phyloP scores from a whole-genome alignment of 345 rosid species.

The Orychophragmus violaceus region DNA sequence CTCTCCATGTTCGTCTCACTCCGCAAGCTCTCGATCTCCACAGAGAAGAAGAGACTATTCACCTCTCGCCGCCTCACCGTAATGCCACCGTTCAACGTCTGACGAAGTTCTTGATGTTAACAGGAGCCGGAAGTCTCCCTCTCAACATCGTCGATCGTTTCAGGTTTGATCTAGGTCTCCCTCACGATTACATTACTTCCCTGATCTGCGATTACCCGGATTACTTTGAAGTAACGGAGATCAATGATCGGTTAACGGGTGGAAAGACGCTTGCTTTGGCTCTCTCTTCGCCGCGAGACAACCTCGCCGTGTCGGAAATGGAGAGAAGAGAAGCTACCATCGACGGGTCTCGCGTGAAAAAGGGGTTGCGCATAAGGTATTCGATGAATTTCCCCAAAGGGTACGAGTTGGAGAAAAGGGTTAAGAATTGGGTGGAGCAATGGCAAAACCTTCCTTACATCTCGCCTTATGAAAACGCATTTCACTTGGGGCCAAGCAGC shows the following conservation, averaged over 20 bases:
- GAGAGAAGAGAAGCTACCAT: constrained; percentile 39
- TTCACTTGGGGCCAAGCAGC: constrained; percentile 51
- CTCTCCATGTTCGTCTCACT: constrained; percentile 63
- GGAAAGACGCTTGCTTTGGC: constrained; percentile 39
- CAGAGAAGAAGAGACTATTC: constrained; percentile 47
- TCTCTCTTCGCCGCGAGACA: constrained; percentile 45
- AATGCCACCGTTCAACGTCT: constrained; percentile 38
- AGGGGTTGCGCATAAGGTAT: constrained; percentile 47
- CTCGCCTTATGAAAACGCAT: constrained; percentile 65
- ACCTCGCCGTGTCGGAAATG: constrained; percentile 57
- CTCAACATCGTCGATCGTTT: constrained; percentile 47
- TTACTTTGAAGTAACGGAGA: constrained; percentile 47
- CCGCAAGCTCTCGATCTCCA: constrained; percentile 43
- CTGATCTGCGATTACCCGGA: constrained; percentile 69
- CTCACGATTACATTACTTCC: constrained; percentile 49
- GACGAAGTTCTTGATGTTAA: constrained; percentile 63
- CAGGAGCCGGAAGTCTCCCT: constrained; percentile 45
- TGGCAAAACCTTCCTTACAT: constrained; percentile 81
- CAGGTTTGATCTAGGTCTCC: constrained; percentile 71
- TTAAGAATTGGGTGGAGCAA: constrained; percentile 60
- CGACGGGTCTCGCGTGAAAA: constrained; percentile 19
- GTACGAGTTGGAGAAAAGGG: constrained; percentile 52
- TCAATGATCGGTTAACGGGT: constrained; percentile 26
- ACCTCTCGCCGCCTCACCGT: constrained; percentile 29
- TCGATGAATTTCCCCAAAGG: constrained; percentile 71